Conservation (phyloP, 2,329 filamentous ascomycete genomes). For the Trichoderma sp. region DNA sequence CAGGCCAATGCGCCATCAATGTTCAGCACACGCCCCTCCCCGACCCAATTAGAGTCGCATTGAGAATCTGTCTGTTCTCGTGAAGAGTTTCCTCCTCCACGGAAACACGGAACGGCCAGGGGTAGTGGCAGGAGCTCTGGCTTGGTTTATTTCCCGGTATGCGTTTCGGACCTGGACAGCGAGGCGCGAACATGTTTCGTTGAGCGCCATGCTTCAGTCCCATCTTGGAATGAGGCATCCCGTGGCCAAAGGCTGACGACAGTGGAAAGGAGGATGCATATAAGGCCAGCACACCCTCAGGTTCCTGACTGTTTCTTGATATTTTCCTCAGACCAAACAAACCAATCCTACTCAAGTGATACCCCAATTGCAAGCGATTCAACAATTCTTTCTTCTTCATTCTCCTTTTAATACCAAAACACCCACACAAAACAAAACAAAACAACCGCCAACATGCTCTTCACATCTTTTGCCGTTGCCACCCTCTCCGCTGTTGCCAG, state of each 20-base stretch:
- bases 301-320: background rate
- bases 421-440: background rate
- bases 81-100: background rate
- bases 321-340: background rate
- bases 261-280: background rate
- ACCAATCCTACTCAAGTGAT: background rate
- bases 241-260: background rate
- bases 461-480: slow-evolving; percentile 16
- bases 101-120: background rate
- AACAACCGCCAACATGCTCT: slow-evolving; percentile 24
- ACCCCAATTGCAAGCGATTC: background rate
- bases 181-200: background rate
- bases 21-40: background rate
- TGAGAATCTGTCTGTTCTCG: background rate
- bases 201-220: background rate
- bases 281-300: slow-evolving; percentile 9
- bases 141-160: background rate
- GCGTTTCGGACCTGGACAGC: background rate
- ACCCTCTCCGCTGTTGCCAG: slow-evolving; percentile 26
- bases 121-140: background rate
- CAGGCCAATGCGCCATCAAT: background rate
- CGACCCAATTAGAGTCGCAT: background rate
- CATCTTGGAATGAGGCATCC: background rate
- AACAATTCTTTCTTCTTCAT: background rate
- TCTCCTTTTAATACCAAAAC: background rate